A percentile compares a stretch with the other conserved stretches of the same genome.
Conservation (phyloP, 2,329 filamentous ascomycete species). For the Elsinoe batatas region DNA sequence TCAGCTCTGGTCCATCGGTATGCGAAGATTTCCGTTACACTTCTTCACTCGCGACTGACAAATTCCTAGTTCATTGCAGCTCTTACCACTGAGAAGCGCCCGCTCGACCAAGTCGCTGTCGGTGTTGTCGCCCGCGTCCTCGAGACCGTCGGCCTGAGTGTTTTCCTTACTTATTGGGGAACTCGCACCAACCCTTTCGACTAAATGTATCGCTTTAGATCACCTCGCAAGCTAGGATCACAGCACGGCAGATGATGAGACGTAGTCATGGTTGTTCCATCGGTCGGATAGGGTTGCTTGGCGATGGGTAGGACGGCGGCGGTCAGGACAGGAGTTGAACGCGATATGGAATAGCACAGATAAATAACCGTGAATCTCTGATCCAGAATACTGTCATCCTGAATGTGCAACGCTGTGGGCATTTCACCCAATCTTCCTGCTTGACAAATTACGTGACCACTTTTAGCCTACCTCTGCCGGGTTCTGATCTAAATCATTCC, state of each 20-base stretch:
- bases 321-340: conserved; percentile 5
- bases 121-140: conserved; percentile 74
- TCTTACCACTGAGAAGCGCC: conserved; percentile 82
- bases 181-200: conserved; percentile 89
- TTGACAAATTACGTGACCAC: too few relatives aligned
- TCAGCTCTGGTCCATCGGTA: conserved; percentile 79
- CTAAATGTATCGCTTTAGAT: conserved; percentile 37
- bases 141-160: conserved; percentile 82
- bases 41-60: conserved; percentile 20
- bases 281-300: conserved; percentile 5
- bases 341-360: conserved; percentile 4
- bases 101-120: conserved; percentile 80
- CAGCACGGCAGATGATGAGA: conserved; percentile 5
- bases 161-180: conserved; percentile 97
- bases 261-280: neutral
- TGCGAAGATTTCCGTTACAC: conserved; percentile 27
- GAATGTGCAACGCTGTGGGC: too few relatives aligned
- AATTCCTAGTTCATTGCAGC: conserved; percentile 65
- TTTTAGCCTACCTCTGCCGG: neutral
- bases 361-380: conserved; percentile 1
- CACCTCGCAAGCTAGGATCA: neutral
- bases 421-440: too few relatives aligned
- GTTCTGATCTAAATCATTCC: neutral
- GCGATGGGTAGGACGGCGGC: neutral
- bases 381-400: too few relatives aligned